These are phyloP conservation scores for Canariomyces notabilis DNA, from an alignment of 2,329 filamentous ascomycete genomes.

Conservation along the genomic window DNA sequence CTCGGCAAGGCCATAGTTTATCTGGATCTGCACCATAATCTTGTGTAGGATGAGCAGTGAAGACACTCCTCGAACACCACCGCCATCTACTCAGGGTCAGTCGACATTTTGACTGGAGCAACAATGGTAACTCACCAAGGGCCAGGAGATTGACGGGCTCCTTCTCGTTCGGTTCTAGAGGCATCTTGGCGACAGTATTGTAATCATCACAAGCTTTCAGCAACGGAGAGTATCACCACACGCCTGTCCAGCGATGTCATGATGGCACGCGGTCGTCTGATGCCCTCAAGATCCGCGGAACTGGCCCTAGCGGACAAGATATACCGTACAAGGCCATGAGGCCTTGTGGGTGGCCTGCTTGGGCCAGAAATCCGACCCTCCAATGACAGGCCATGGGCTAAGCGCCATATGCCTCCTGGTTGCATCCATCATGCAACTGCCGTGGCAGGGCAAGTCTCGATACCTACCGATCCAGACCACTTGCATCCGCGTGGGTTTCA, in stretches of 20 bases:
- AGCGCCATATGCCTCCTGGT: conserved; percentile 3
- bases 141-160: conserved; percentile 22
- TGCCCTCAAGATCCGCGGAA: not conserved
- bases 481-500: not conserved
- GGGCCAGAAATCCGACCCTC: conserved; percentile 5
- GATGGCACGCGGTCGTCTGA: not conserved
- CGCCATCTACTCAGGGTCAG: conserved; percentile 26
- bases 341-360: not conserved
- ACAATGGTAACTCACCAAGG: conserved; percentile 16
- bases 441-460: not conserved
- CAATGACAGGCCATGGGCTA: conserved; percentile 12
- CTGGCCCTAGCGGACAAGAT: not conserved
- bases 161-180: not conserved
- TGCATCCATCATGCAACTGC: conserved; percentile 4
- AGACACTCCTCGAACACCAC: conserved; percentile 34
- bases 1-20: conserved; percentile 16
- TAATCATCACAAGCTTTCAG: not conserved
- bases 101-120: too few species aligned
- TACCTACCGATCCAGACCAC: not conserved
- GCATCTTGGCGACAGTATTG: not conserved
- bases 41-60: conserved; percentile 32
- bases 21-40: conserved; percentile 30
- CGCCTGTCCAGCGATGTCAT: not conserved
- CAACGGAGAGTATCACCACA: not conserved
- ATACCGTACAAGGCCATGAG: not conserved